Conservation (phyloP, 805 yeast species). For the Kluyveromyces siamensis region DNA sequence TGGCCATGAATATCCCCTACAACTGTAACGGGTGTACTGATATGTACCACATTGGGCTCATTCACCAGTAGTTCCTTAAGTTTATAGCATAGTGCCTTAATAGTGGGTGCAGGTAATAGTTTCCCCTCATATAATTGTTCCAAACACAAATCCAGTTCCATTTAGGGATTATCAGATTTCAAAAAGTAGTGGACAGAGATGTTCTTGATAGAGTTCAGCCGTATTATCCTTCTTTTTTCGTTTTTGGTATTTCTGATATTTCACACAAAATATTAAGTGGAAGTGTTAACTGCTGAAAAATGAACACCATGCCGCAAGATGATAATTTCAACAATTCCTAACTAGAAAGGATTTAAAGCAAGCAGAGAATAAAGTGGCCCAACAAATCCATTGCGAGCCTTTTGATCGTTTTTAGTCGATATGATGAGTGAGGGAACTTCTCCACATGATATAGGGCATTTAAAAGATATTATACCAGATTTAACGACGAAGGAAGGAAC, state of each 20-base stretch:
- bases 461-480: not conserved
- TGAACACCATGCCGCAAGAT: no score
- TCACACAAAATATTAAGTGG: no score
- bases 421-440: not conserved
- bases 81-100: slow-evolving; percentile 67
- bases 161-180: not conserved
- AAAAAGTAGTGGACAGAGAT: not conserved
- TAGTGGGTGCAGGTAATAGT: slow-evolving; percentile 60
- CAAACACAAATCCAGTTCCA: slow-evolving; percentile 63
- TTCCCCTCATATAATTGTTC: slow-evolving; percentile 56
- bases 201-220: no score
- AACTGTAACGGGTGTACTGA: slow-evolving; percentile 81
- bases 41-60: slow-evolving; percentile 81
- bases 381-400: not conserved
- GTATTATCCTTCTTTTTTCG: not conserved
- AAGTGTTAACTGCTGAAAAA: no score
- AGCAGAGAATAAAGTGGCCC: not conserved
- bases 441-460: not conserved
- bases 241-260: no score
- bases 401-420: not conserved
- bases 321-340: no score
- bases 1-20: slow-evolving; percentile 99
- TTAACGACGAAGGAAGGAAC: not conserved
- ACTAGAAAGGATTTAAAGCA: not conserved
- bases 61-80: slow-evolving; percentile 70